These are phyloP conservation scores for Cynanchum wilfordii DNA, from an alignment of 257 asterid genomes.

Conservation along the genomic window DNA sequence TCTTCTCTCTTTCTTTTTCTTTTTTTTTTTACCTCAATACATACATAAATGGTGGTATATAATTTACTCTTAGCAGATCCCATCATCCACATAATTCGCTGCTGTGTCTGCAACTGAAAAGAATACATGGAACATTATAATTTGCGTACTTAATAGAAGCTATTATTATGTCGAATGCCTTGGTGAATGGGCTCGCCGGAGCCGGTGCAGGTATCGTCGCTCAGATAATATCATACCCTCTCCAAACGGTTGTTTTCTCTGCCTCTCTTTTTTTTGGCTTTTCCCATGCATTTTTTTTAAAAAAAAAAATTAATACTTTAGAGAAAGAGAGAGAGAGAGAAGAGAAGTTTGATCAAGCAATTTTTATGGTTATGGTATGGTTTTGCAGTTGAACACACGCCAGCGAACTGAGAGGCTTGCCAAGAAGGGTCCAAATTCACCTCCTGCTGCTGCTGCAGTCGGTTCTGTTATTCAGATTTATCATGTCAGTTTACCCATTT, in stretches of 20 bases:
- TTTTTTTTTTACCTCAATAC: no score
- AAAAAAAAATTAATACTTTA: no score
- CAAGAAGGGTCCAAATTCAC: conserved; percentile 32
- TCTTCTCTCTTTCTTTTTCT: no score
- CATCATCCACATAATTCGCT: no score
- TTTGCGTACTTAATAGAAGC: no score
- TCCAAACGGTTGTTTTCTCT: conserved; percentile 51
- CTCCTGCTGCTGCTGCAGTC: conserved; percentile 18
- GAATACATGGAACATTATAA: no score
- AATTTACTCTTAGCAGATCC: no score
- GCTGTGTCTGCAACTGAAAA: no score
- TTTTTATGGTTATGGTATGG: neutral
- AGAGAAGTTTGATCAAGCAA: neutral
- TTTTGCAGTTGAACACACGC: conserved; percentile 73
- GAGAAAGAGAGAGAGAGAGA: no score
- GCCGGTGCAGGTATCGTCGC: conserved; percentile 89
- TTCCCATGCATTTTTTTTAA: neutral
- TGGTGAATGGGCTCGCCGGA: conserved; percentile 82
- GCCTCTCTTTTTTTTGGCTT: neutral
- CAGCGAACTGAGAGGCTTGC: conserved; percentile 90
- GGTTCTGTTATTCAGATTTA: conserved; percentile 53
- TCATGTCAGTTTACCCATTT: conserved; percentile 42
- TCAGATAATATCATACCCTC: conserved; percentile 80
- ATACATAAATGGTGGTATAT: no score
- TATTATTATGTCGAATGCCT: conserved; percentile 66